Evolutionary conservation across 2,329 filamentous ascomycete species (phyloP), one percentile per base, ranked within the genome.

Genomic region (Fusarium goolgardi): DNA sequence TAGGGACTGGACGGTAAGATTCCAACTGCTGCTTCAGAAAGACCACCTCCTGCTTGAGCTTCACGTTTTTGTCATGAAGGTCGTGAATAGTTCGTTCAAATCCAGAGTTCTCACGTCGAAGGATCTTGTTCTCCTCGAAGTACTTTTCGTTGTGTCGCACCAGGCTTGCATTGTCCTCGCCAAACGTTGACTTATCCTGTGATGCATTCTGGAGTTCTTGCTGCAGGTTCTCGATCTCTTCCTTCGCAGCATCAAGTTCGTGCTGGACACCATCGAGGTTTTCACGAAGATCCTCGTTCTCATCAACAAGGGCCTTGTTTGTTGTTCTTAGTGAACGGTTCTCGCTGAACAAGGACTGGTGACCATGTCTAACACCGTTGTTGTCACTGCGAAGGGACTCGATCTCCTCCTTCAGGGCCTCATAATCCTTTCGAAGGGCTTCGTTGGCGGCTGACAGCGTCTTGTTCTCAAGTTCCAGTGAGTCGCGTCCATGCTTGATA

Each of bases 141-240:
- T 85, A 86, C 63, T 82, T 83, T 50, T 86, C 84, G 60, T 86
- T 86, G 71, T 85, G 83, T 37, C 82, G 83, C 53, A 85, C 84
- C 23, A 86, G 80, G 66, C 82, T 83, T 34, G 81, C 76, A 61
- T 86, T 85, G 68, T 87, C 85, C 65, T 85, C 78, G 37, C 79
- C 78, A n/a, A 86, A 76, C 11, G 80, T 73, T 4, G 73, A 73
- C 70, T 82, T 84, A 64, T 86, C 82, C 63, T 81, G 77, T 40
- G 78, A 72, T 16, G 84, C 69, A 23, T 69, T 72, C 31, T 80
- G 75, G 31, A 82, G 63, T 32, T 82, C 78, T 31, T 77, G 76
- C 49, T 80, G 80, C 21, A 79, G 61, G 2, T 65, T 76, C 49
- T 83, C 81, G 9, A 82, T 65, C 62, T 83, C 78, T 55, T 81